These are phyloP conservation scores for Lipomyces yamadae DNA, from an alignment of 805 yeast species.

Conservation along the genomic window DNA sequence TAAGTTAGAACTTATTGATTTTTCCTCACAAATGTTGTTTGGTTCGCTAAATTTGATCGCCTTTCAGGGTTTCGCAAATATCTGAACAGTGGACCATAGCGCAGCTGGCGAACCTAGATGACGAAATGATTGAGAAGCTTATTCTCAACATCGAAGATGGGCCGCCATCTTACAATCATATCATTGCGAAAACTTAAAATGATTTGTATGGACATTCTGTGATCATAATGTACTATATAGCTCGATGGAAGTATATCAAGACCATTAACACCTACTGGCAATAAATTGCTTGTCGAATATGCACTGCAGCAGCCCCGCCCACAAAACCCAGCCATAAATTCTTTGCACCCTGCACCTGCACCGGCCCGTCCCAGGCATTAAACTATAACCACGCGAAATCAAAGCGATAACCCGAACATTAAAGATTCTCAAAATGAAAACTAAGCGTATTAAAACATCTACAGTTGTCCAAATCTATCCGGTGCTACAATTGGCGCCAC, in stretches of 20 bases:
- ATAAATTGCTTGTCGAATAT: background rate
- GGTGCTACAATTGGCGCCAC: slow-evolving; percentile 90
- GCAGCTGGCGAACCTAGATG: slow-evolving; percentile 26
- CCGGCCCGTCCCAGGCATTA: background rate
- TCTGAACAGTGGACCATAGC: slow-evolving; percentile 35
- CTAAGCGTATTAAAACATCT: background rate
- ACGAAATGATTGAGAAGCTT: slow-evolving; percentile 17
- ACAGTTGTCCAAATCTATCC: slow-evolving; percentile 63
- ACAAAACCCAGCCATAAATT: background rate
- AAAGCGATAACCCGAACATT: background rate
- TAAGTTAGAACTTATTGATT: background rate
- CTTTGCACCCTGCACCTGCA: background rate
- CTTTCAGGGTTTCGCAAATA: slow-evolving; percentile 24
- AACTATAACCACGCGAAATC: background rate
- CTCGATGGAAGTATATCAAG: background rate
- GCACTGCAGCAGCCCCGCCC: background rate
- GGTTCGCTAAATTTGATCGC: no score
- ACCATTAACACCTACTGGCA: background rate
- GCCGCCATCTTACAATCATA: slow-evolving; percentile 28
- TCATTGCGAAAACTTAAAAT: background rate
- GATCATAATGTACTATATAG: background rate
- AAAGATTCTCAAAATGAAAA: background rate
- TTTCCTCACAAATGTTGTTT: no score
- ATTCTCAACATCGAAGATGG: slow-evolving; percentile 18
- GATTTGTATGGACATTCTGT: no score